Percentiles rank a stretch among this genome's conserved stretches.
phyloP scores from a whole-genome alignment of 169 alveolate species.

The Cryptosporidium parvum region DNA sequence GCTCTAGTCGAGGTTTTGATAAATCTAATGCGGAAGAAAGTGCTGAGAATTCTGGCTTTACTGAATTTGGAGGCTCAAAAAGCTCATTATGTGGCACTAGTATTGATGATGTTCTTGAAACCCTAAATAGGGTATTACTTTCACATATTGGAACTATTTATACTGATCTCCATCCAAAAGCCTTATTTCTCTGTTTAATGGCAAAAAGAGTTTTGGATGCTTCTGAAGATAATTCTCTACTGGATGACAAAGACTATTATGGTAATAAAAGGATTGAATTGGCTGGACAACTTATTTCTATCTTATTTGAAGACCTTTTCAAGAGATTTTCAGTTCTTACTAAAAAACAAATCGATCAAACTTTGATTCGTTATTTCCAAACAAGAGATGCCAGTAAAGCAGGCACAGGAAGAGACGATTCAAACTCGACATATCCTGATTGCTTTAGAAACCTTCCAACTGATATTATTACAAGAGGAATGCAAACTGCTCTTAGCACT shows the following conservation, averaged over 20 bases:
- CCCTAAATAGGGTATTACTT: constrained; percentile 90
- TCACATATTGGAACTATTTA: constrained; percentile 89
- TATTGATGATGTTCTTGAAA: constrained; percentile 95
- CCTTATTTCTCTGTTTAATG: constrained; percentile 95
- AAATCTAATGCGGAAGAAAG: constrained; percentile 2
- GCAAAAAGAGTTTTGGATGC: constrained; percentile 96
- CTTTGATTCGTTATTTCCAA: constrained; percentile 83
- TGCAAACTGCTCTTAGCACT: constrained; percentile 95
- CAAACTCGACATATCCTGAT: constrained; percentile 87
- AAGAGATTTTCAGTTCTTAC: constrained; percentile 83
- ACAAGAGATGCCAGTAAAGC: constrained; percentile 79
- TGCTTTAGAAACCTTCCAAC: constrained; percentile 89
- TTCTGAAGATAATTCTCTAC: constrained; percentile 88
- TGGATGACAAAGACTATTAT: constrained; percentile 99
- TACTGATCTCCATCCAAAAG: constrained; percentile 91
- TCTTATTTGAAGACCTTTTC: constrained; percentile 96
- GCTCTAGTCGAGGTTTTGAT: constrained; percentile 19
- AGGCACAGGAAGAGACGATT: constrained; percentile 55
- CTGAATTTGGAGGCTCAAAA: constrained; percentile 22
- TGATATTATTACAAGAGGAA: constrained; percentile 95
- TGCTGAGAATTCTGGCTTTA: neutral
- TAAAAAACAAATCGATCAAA: constrained; percentile 89
- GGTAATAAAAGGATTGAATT: constrained; percentile 99
- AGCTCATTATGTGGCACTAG: constrained; percentile 44
- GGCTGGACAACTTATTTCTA: constrained; percentile 98